A percentile compares a stretch with the other conserved stretches of the same genome.
phyloP scores from a whole-genome alignment of 352 stramenopile species.

The Globisporangium splendens region DNA sequence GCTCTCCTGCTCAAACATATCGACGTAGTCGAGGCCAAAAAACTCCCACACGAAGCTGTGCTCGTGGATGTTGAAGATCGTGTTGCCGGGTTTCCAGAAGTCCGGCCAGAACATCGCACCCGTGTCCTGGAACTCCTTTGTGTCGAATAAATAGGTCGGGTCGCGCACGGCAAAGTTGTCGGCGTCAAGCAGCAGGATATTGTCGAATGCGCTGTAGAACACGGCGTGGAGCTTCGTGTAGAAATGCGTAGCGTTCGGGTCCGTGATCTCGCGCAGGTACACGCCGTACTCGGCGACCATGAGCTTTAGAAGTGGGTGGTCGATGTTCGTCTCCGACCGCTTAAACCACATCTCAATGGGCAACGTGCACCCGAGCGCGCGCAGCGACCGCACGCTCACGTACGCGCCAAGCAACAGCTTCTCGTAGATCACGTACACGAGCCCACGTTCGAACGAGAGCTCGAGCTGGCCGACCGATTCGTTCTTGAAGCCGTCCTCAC shows the following conservation, averaged over 20 bases:
- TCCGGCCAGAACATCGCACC: constrained; percentile 23
- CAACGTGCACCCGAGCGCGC: constrained; percentile 37
- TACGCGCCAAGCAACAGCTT: constrained; percentile 20
- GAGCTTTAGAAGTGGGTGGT: constrained; percentile 32
- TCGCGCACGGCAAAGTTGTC: constrained; percentile 63
- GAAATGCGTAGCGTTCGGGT: constrained; percentile 37
- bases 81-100: constrained; percentile 19
- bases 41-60: constrained; percentile 20
- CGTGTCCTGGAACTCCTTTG: constrained; percentile 11
- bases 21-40: constrained; percentile 19
- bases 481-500: constrained; percentile 17
- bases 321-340: constrained; percentile 29
- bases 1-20: constrained; percentile 25
- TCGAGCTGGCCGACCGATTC: constrained; percentile 11
- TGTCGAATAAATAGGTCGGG: constrained; percentile 42
- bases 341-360: constrained; percentile 63
- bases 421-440: constrained; percentile 27
- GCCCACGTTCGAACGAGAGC: constrained; percentile 19
- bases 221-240: constrained; percentile 56
- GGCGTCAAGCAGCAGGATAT: constrained; percentile 51
- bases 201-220: constrained; percentile 53
- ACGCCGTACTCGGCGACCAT: constrained; percentile 36
- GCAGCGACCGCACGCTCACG: constrained; percentile 24
- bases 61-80: constrained; percentile 24
- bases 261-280: constrained; percentile 42